phyloP scores from a whole-genome alignment of 2,329 filamentous ascomycete species.

The Diaporthe australafricana region DNA sequence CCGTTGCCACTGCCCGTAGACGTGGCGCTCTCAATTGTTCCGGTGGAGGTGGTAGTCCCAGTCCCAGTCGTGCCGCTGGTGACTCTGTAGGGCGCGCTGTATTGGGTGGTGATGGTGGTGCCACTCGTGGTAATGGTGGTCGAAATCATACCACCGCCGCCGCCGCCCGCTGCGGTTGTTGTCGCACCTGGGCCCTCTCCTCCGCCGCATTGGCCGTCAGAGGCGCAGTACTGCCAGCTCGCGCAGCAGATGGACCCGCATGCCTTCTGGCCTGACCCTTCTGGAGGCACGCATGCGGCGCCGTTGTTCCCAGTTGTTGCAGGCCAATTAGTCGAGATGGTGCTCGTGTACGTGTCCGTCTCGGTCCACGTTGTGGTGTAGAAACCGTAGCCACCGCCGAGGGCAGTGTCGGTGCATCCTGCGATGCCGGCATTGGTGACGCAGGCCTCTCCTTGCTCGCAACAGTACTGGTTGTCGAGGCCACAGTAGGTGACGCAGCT shows the following conservation, averaged over 20 bases:
- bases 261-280: slow-evolving; percentile 64
- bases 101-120: slow-evolving; percentile 64
- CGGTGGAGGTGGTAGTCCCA: slow-evolving; percentile 64
- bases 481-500: slow-evolving; percentile 67
- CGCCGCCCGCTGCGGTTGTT: slow-evolving; percentile 48
- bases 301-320: slow-evolving; percentile 57
- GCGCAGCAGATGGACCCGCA: slow-evolving; percentile 80
- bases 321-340: slow-evolving; percentile 63
- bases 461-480: slow-evolving; percentile 66
- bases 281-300: slow-evolving; percentile 60
- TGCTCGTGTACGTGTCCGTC: slow-evolving; percentile 71
- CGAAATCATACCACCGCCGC: slow-evolving; percentile 9
- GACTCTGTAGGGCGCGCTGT: slow-evolving; percentile 61
- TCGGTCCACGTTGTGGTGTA: slow-evolving; percentile 71
- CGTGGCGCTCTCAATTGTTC: slow-evolving; percentile 59
- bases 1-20: slow-evolving; percentile 51
- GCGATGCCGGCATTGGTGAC: slow-evolving; percentile 63
- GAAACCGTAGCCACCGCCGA: slow-evolving; percentile 45
- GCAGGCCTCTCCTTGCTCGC: slow-evolving; percentile 60
- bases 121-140: slow-evolving; percentile 56
- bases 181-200: slow-evolving; percentile 52
- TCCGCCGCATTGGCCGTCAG: slow-evolving; percentile 66
- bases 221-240: slow-evolving; percentile 75
- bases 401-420: slow-evolving; percentile 56
- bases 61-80: slow-evolving; percentile 63